These are phyloP conservation scores for Globisporangium nunn DNA, from an alignment of 352 stramenopile species.

Conservation along the genomic window DNA sequence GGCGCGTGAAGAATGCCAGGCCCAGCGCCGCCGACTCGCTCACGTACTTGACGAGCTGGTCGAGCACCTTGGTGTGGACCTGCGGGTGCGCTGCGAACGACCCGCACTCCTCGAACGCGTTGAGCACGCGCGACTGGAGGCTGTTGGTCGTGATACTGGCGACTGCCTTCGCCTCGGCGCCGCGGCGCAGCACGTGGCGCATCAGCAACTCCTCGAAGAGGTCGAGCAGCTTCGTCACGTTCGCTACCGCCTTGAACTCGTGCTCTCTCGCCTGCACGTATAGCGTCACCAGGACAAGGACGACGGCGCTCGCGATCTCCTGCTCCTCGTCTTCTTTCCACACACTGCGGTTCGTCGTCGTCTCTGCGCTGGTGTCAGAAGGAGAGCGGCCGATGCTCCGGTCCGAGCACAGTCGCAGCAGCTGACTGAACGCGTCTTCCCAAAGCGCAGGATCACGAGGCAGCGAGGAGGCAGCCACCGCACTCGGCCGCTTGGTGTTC, in stretches of 20 bases:
- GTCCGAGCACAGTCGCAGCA: slow-evolving; percentile 50
- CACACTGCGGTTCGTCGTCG: neutral
- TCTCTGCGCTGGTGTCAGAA: neutral
- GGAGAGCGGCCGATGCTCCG: slow-evolving; percentile 14
- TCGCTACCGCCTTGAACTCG: slow-evolving; percentile 60
- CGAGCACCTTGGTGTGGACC: slow-evolving; percentile 60
- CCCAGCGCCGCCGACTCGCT: slow-evolving; percentile 27
- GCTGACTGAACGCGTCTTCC: slow-evolving; percentile 55
- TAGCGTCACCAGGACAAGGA: slow-evolving; percentile 65
- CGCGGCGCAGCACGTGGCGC: slow-evolving; percentile 51
- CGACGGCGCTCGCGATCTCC: slow-evolving; percentile 72
- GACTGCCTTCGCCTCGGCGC: slow-evolving; percentile 21
- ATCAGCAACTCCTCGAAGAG: slow-evolving; percentile 56
- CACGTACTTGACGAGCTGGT: slow-evolving; percentile 67
- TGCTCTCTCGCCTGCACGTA: slow-evolving; percentile 69
- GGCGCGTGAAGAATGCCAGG: slow-evolving; percentile 74
- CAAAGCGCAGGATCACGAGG: slow-evolving; percentile 51
- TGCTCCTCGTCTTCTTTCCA: slow-evolving; percentile 74
- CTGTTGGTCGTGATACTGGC: slow-evolving; percentile 77
- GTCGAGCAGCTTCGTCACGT: slow-evolving; percentile 56
- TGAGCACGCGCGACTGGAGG: slow-evolving; percentile 73
- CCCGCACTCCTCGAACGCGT: slow-evolving; percentile 76
- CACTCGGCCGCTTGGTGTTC: slow-evolving; percentile 13
- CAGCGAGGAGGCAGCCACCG: slow-evolving; percentile 10
- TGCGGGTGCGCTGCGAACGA: slow-evolving; percentile 56